Conservation (phyloP, 371 early-diverging fungal species). For the Zychaea mexicana region DNA sequence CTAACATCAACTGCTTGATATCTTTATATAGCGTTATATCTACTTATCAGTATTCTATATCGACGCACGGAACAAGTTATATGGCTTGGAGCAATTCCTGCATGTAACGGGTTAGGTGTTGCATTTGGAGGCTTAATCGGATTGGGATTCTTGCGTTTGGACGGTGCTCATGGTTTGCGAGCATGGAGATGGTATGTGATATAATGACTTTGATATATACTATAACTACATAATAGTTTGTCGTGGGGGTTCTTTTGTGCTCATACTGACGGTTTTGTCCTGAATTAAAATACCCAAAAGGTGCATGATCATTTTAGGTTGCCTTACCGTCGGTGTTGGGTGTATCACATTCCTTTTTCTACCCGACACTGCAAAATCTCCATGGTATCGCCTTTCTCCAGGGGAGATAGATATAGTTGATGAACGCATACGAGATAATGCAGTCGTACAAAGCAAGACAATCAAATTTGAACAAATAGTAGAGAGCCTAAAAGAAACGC, state of each 20-base stretch:
- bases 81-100: conserved; percentile 30
- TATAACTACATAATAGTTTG: too few relatives aligned
- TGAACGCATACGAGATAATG: conserved; percentile 37
- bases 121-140: conserved; percentile 25
- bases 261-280: too few relatives aligned
- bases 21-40: not conserved
- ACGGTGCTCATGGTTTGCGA: conserved; percentile 12
- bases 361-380: conserved; percentile 35
- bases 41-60: conserved; percentile 32
- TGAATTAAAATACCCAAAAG: conserved; percentile 9
- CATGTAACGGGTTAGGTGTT: conserved; percentile 26
- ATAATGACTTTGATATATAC: not conserved
- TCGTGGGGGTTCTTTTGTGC: too few relatives aligned
- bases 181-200: conserved; percentile 37
- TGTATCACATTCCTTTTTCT: conserved; percentile 36
- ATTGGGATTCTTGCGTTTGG: conserved; percentile 10
- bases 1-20: too few relatives aligned
- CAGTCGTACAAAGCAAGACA: conserved; percentile 25
- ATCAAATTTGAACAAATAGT: conserved; percentile 31
- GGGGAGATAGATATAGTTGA: conserved; percentile 37
- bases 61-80: conserved; percentile 35
- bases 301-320: conserved; percentile 42
- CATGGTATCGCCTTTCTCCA: conserved; percentile 28
- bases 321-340: conserved; percentile 28
- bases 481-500: conserved; percentile 38